Evolutionary conservation across 306 rosid species (phyloP).

Genomic region (Medicago arabica): DNA sequence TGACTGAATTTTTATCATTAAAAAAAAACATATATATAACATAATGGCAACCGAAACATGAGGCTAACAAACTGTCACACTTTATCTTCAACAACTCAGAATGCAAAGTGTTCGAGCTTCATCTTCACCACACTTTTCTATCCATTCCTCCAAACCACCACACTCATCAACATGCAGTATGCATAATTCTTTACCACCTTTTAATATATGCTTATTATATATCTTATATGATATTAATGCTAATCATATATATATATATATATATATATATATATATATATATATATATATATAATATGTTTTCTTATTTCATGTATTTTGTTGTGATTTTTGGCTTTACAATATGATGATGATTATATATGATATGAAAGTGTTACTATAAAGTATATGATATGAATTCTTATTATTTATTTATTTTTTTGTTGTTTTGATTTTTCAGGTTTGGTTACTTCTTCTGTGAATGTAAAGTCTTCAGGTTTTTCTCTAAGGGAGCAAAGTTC

Average conservation of each 20-base stretch:
- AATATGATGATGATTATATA: not conserved
- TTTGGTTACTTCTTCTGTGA: conserved; percentile 51
- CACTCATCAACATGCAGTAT: conserved; percentile 11
- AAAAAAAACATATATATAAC: not conserved
- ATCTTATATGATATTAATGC: too few species aligned
- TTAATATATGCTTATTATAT: too few species aligned
- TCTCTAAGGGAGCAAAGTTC: conserved; percentile 48
- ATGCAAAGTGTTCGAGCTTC: conserved; percentile 58
- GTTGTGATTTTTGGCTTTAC: too few species aligned
- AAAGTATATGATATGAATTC: too few species aligned
- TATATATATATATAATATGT: too few species aligned
- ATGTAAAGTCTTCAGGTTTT: conserved; percentile 47
- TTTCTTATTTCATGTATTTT: too few species aligned
- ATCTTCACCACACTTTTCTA: conserved; percentile 58
- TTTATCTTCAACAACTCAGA: conserved; percentile 19
- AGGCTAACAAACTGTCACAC: conserved; percentile 53
- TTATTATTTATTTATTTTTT: not conserved
- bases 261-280: too few species aligned
- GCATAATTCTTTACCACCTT: not conserved
- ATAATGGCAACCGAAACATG: conserved; percentile 35
- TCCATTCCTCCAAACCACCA: conserved; percentile 55
- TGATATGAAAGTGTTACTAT: not conserved
- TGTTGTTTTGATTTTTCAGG: conserved; percentile 40
- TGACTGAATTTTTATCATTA: not conserved
- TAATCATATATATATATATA: not conserved